Evolutionary conservation across 129 eudicot species (phyloP).

Genomic region (Chrysanthemum lavandulifolium): DNA sequence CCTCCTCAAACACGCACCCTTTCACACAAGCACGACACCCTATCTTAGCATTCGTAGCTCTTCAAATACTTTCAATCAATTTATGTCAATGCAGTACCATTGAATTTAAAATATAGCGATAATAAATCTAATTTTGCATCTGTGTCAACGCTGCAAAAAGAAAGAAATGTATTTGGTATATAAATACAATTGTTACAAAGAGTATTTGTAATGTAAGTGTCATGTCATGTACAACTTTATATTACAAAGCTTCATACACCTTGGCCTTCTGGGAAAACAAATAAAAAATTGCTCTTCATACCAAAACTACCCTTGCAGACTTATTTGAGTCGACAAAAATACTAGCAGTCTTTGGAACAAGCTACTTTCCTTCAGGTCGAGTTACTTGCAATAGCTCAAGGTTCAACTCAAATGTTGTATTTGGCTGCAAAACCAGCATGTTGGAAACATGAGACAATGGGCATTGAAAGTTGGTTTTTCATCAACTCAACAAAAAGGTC

Average conservation of each 20-base stretch:
- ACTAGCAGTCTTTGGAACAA: background rate
- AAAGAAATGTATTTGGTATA: background rate
- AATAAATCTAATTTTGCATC: too few species aligned
- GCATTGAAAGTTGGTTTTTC: background rate
- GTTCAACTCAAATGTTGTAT: conserved; percentile 80
- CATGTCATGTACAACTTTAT: conserved; percentile 24
- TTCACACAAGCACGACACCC: too few species aligned
- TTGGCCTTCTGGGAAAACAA: conserved; percentile 1
- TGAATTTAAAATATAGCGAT: too few species aligned
- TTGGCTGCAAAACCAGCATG: conserved; percentile 57
- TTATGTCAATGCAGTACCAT: too few species aligned
- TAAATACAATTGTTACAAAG: conserved; percentile 22
- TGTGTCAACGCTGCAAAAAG: too few species aligned
- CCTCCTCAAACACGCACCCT: too few species aligned
- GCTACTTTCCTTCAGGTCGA: conserved; percentile 45
- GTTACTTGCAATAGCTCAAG: conserved; percentile 79
- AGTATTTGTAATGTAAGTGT: conserved; percentile 9
- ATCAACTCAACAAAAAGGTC: conserved; percentile 1
- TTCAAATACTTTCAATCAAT: too few species aligned
- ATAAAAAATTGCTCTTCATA: conserved; percentile 9
- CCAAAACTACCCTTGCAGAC: conserved; percentile 28
- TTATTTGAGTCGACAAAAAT: background rate
- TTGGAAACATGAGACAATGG: background rate
- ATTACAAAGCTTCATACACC: conserved; percentile 26
- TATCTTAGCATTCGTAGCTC: too few species aligned